Base-by-base conservation (phyloP, 2,329 filamentous ascomycete genomes). In the Hysterium pulicare region DNA sequence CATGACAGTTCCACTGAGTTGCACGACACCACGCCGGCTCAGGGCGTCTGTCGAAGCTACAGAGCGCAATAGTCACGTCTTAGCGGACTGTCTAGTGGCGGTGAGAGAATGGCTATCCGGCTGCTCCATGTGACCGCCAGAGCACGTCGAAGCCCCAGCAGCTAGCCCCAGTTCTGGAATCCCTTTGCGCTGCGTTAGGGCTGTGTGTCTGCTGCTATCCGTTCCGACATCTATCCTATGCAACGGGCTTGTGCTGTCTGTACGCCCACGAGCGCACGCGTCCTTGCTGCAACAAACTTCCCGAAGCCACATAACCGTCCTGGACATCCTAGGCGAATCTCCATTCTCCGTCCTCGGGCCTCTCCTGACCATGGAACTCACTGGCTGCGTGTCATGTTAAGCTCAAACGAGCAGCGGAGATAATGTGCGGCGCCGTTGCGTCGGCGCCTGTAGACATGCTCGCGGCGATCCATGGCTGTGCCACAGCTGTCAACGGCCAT, bases 401-500 rank as follows among this genome's bases (percentile, higher is more conserved):
- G 33, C 38, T 28, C 26, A 42, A 16, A 19, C 15, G 26, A 33
- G 23, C 23, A 19, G 34, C 39, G 19, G 33, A 33, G 13, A 42
- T 40, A 31, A 28, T 43, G 46, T 52, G 42, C 46, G 49, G 41
- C 34, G 39, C 48, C 42, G 52, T 53, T 52, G 46, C 48, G 47
- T 48, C 37, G 52, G 48, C 40, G 40, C 41, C 43, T 44, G 34
- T 20, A 35, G 42, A 44, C 39, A 31, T 44, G 38, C 45, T 51
- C 55, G 53, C 55, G 50, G 54, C 55, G 55, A 55, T 55, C 59
- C 55, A 28, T 13, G n/a, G 53, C 50, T 51, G 53, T 56, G 53
- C 37, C 40, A 58, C 55, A 50, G 42, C 57, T 64, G 55, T 63
- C 60, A 65, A 50, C 50, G 52, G 48, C 58, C 60, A 63, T 61